These are phyloP conservation scores for Nicotiana obtusifolia DNA, from an alignment of 257 asterid species.

Conservation along the genomic window DNA sequence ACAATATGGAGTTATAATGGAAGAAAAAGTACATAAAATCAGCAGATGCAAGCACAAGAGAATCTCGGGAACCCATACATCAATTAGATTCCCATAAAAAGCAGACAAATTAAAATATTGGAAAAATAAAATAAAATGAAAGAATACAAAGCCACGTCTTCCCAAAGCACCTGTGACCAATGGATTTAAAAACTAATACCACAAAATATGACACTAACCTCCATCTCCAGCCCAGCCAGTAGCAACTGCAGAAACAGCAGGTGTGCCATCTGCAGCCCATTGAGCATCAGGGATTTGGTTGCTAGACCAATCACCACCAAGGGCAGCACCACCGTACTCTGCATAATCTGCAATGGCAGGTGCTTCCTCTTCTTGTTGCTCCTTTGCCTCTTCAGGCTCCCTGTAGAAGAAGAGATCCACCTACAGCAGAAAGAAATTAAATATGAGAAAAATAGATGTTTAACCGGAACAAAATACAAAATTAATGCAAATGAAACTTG, in stretches of 20 bases:
- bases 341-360: conserved; percentile 34
- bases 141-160: neutral
- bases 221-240: conserved; percentile 35
- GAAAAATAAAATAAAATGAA: neutral
- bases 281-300: conserved; percentile 40
- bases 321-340: conserved; percentile 24
- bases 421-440: conserved; percentile 13
- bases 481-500: neutral
- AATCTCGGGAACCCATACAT: neutral
- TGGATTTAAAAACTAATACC: neutral
- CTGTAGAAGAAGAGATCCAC: conserved; percentile 34
- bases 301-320: conserved; percentile 41
- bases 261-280: conserved; percentile 28
- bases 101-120: neutral
- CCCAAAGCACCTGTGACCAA: neutral
- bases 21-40: neutral
- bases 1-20: neutral
- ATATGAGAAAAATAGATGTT: neutral
- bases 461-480: neutral
- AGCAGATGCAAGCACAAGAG: neutral
- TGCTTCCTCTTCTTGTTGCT: conserved; percentile 36
- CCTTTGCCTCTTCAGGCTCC: conserved; percentile 35
- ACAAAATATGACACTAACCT: conserved; percentile 20
- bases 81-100: neutral
- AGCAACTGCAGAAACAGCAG: conserved; percentile 17